A percentile compares a stretch with the other conserved stretches of the same genome.
phyloP scores from a whole-genome alignment of 192 early-diverging fungal species.

The Spinellus fusiger region DNA sequence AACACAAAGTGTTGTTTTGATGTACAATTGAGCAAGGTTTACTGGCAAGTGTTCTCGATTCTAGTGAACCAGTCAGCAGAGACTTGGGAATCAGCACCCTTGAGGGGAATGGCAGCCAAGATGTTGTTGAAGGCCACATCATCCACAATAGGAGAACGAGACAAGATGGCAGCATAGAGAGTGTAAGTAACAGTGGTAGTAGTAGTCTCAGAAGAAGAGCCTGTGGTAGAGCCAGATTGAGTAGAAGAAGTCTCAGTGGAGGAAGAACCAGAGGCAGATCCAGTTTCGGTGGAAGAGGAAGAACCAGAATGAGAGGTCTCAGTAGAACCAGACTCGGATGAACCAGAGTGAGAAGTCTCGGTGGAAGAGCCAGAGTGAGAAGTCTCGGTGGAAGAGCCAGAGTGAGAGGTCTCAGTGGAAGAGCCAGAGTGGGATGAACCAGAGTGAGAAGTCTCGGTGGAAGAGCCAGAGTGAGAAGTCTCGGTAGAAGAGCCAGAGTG shows the following conservation, averaged over 20 bases:
- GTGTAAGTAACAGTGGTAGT: background rate
- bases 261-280: background rate
- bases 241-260: too few relatives aligned
- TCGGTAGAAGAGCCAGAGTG: background rate
- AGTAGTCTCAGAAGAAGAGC: background rate
- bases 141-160: background rate
- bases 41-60: background rate
- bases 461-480: background rate
- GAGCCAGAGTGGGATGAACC: background rate
- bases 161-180: background rate
- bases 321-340: background rate
- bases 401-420: conserved; percentile 1
- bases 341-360: background rate
- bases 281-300: background rate
- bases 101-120: background rate
- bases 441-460: background rate
- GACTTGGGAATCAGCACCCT: background rate
- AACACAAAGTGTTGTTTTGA: too few relatives aligned
- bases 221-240: background rate
- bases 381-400: background rate
- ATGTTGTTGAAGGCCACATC: conserved; percentile 6
- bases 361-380: background rate
- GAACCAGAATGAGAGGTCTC: background rate
- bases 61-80: background rate
- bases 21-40: too few relatives aligned